These are phyloP conservation scores for Globisporangium carolinianum DNA, from an alignment of 352 stramenopile genomes.

Conservation along the genomic window DNA sequence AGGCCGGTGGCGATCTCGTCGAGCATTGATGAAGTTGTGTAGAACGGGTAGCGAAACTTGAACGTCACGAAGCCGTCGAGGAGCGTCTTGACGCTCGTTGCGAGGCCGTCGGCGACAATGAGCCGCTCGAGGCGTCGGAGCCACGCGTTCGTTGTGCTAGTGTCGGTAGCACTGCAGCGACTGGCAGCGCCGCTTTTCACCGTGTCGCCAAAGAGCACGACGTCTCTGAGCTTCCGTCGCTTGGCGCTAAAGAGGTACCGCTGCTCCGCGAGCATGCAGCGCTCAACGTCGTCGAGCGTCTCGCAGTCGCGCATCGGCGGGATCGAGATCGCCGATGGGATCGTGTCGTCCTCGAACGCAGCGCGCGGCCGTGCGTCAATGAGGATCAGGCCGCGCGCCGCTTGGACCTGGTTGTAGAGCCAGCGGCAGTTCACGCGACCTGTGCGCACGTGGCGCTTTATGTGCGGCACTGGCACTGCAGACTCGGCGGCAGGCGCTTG, in stretches of 20 bases:
- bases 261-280: slow-evolving; percentile 52
- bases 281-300: slow-evolving; percentile 49
- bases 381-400: slow-evolving; percentile 63
- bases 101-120: slow-evolving; percentile 67
- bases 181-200: slow-evolving; percentile 26
- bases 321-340: slow-evolving; percentile 70
- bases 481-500: no score
- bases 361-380: slow-evolving; percentile 53
- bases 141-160: slow-evolving; percentile 26
- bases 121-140: slow-evolving; percentile 49
- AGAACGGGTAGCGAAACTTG: slow-evolving; percentile 82
- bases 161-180: slow-evolving; percentile 6
- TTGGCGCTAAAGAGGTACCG: slow-evolving; percentile 62
- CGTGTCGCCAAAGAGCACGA: slow-evolving; percentile 73
- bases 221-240: slow-evolving; percentile 71
- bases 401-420: slow-evolving; percentile 83
- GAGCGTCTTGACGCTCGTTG: slow-evolving; percentile 69
- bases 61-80: slow-evolving; percentile 81
- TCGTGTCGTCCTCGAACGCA: slow-evolving; percentile 65
- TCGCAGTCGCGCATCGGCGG: slow-evolving; percentile 37
- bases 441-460: slow-evolving; percentile 53
- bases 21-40: slow-evolving; percentile 61
- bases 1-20: slow-evolving; percentile 52
- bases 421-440: slow-evolving; percentile 72
- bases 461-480: no score